Evolutionary conservation across 2,329 filamentous ascomycete species (phyloP).

Genomic region (Lomentospora prolificans): DNA sequence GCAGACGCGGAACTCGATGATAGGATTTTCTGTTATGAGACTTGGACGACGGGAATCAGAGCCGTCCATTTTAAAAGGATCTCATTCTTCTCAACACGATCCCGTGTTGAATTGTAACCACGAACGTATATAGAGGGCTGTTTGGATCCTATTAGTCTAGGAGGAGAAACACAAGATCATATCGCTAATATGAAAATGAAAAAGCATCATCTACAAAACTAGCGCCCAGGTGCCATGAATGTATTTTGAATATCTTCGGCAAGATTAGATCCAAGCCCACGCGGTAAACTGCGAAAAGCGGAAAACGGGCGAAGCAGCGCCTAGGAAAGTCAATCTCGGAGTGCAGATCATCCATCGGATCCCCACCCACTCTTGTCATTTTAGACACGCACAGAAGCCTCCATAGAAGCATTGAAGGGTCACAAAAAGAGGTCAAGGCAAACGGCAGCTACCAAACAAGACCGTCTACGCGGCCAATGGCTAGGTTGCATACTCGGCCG

Average conservation of each 20-base stretch:
- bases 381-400: too few relatives aligned
- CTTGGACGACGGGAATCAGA: too few relatives aligned
- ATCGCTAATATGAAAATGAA: neutral
- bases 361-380: neutral
- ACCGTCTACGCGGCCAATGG: neutral
- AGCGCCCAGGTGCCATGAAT: neutral
- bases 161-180: neutral
- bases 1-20: too few relatives aligned
- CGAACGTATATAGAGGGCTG: too few relatives aligned
- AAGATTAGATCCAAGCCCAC: neutral
- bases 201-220: neutral
- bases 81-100: too few relatives aligned
- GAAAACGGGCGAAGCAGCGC: neutral
- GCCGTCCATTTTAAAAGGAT: too few relatives aligned
- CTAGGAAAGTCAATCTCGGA: constrained; percentile 1
- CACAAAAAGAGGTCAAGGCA: neutral
- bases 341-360: constrained; percentile 7
- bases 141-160: too few relatives aligned
- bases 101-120: too few relatives aligned
- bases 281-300: neutral
- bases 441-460: neutral
- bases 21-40: too few relatives aligned
- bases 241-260: neutral
- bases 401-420: too few relatives aligned
- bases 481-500: neutral